Base-by-base conservation (phyloP, 2,329 filamentous ascomycete genomes). In the Sclerotinia nivalis region DNA sequence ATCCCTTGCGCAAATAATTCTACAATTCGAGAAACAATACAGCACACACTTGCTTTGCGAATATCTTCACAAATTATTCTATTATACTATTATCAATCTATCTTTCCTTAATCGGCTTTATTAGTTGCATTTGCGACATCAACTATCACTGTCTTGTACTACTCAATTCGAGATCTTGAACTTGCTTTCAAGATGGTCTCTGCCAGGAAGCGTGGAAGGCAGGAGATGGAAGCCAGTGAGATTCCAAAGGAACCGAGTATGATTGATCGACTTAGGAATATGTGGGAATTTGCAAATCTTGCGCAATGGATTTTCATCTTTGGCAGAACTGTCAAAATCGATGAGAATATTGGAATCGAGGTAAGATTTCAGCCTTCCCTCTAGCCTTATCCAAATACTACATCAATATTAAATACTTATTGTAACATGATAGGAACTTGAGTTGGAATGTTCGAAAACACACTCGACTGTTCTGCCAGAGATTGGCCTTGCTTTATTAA, bases 281-380 rank as follows among this genome's bases (percentile, higher is more conserved):
- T 92, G 86, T 98, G 95, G 94, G 92, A 97, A 80, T 97, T 98
- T 81, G 93, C 95, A 72, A 95, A 93, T 77, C 83, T 98, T 10
- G 93, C 91, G 82, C 95, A 99, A 81, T 99, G 93, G 86, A 92
- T 98, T 72, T 92, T 90, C 79, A 88, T 95, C 54, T 99, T 99
- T 80, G 94, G 95, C 72, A 89, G 91, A 76, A 89, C 89, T 56
- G 89, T 97, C 79, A 97, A 97, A 82, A 92, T 98, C 74, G 91
- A 96, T 76, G 91, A 96, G 72, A 89, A 91, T 77, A 86, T 97
- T 73, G 93, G 95, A 77, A 91, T 97, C 73, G 94, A 98, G 83
- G 96, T 97, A 87, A 76, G 83, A 76, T 40, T 72, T 69, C 65
- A 62, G 45, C 71, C 66, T 66, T 55, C 59, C 28, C 50, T 69